These are phyloP conservation scores for Boletus tomentosulus DNA, from an alignment of 768 basidiomycete species.

Conservation along the genomic window DNA sequence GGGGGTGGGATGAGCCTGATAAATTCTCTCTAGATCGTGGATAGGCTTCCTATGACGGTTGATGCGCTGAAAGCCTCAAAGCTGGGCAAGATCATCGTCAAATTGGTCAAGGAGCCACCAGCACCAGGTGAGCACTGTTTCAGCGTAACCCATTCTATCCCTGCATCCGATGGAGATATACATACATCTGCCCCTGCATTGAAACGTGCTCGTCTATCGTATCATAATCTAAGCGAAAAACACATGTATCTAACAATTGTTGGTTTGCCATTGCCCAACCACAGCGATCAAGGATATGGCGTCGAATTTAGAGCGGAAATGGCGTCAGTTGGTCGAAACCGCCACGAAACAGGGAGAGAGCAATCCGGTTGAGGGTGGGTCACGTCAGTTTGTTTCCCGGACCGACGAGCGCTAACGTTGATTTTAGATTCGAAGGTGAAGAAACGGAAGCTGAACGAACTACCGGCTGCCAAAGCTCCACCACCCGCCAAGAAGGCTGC, in stretches of 20 bases:
- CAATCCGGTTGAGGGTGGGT: conserved; percentile 67
- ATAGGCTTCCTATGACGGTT: conserved; percentile 73
- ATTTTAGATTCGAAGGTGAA: conserved; percentile 53
- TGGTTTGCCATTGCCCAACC: conserved; percentile 38
- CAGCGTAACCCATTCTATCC: conserved; percentile 12
- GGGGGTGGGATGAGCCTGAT: conserved; percentile 16
- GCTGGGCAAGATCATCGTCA: conserved; percentile 75
- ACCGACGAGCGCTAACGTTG: conserved; percentile 22
- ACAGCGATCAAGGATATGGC: conserved; percentile 94
- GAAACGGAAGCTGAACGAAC: conserved; percentile 70
- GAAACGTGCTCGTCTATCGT: conserved; percentile 29
- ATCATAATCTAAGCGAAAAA: conserved; percentile 31
- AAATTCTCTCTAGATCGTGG: conserved; percentile 54
- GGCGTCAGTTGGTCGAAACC: conserved; percentile 62
- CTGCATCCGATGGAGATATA: conserved; percentile 26
- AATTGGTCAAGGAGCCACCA: conserved; percentile 70
- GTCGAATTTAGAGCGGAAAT: conserved; percentile 79
- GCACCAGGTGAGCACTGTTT: conserved; percentile 66
- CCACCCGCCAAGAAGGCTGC: conserved; percentile 69
- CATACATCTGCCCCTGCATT: conserved; percentile 27
- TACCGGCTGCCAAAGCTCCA: conserved; percentile 40
- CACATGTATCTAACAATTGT: conserved; percentile 65
- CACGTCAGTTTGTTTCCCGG: conserved; percentile 44
- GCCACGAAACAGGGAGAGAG: conserved; percentile 41
- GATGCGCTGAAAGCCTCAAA: conserved; percentile 67